phyloP scores from a whole-genome alignment of 108 stramenopile species.

The Skeletonema potamos region DNA sequence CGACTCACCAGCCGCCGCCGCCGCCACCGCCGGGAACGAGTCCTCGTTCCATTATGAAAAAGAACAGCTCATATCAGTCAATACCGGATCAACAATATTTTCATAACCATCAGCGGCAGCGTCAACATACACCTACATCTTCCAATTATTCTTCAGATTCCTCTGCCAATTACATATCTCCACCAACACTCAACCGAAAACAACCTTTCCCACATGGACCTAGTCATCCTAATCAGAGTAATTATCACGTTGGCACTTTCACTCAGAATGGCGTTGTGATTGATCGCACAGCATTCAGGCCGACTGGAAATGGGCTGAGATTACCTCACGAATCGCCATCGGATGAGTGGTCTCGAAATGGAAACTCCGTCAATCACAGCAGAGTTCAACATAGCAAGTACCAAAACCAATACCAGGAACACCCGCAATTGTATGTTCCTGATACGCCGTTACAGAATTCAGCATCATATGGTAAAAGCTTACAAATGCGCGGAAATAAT shows the following conservation, averaged over 20 bases:
- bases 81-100: background rate
- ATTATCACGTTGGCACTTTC: background rate
- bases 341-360: conserved; percentile 7
- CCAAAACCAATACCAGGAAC: background rate
- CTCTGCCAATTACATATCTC: conserved; percentile 1
- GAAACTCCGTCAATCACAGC: background rate
- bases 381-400: background rate
- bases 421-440: background rate
- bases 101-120: conserved; percentile 10
- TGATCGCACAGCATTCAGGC: background rate
- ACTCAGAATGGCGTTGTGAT: conserved; percentile 1
- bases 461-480: background rate
- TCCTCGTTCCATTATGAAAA: background rate
- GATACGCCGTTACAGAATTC: background rate
- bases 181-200: conserved; percentile 10
- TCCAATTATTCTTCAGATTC: background rate
- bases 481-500: background rate
- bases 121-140: conserved; percentile 3
- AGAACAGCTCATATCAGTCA: background rate
- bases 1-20: background rate
- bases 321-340: conserved; percentile 20
- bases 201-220: background rate
- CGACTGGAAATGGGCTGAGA: background rate
- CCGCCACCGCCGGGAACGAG: background rate
- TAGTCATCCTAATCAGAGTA: background rate